Evolutionary conservation across 2,329 filamentous ascomycete species (phyloP), one percentile per base, ranked within the genome.

Genomic region (Plenodomus lindquistii): DNA sequence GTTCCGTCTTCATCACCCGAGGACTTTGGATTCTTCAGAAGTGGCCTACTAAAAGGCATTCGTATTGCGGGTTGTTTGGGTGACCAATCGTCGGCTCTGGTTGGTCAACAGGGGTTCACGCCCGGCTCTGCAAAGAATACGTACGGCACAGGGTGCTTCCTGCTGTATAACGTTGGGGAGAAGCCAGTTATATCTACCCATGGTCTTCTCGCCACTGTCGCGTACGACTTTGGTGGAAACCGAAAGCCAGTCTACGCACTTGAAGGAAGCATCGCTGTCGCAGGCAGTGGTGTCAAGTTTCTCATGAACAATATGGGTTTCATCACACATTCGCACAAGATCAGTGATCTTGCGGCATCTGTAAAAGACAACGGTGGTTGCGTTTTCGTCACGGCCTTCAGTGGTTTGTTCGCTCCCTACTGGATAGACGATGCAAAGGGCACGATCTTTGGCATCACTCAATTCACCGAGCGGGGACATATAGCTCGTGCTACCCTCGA

Each of bases 401-500:
- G 87, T 71, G 91, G 91, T 44, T 81, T 96, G 2, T 96, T 96
- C 69, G 91, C 91, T 1, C 91, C 91, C 0, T 96, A 96, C 73
- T 96, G 91, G 91, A 93, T 96, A 53, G 91, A 96, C 67, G 89
- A 95, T 73, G 91, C 91, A 17, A 88, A 91, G 70, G 91, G 91
- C 50, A 96, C 91, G 4, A 84, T 72, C 37, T 92, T 93, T 63
- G 90, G 90, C 40, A 86, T 95, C 56, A 94, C 90, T 0, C 87
- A 92, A 62, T 87, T 91, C 75, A 96, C 91, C 0, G 82, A 91
- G 66, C 86, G 86, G 61, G 89, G 89, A 15, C 91, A 96, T 70
- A 90, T 96, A 62, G 91, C 90, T 37, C 86, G 91, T 52, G 91
- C 91, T 29, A 96, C 91, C 0, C 83, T 96, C 44, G 91, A 96